phyloP scores from a whole-genome alignment of 2,329 filamentous ascomycete species.

The Trichoderma hamatum region DNA sequence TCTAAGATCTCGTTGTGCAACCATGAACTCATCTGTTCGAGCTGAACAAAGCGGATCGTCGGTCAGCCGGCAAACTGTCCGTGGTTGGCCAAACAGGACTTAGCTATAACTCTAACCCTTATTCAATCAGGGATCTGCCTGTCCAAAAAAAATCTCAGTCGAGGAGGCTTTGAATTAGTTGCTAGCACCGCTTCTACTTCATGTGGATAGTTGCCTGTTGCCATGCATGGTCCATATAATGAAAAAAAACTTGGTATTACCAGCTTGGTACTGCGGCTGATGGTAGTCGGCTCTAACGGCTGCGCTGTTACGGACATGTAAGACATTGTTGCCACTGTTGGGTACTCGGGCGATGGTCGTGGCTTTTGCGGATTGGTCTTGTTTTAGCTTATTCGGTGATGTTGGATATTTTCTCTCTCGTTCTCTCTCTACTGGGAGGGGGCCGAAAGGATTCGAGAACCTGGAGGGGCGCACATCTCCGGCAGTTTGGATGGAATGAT shows the following conservation, averaged over 20 bases:
- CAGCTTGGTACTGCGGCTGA: neutral
- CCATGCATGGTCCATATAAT: neutral
- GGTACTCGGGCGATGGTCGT: neutral
- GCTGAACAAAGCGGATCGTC: conserved; percentile 23
- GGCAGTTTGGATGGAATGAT: neutral
- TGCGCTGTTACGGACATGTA: conserved; percentile 6
- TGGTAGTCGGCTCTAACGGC: neutral
- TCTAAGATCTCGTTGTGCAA: neutral
- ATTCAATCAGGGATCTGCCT: conserved; percentile 6
- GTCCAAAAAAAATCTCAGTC: neutral
- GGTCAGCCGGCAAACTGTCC: conserved; percentile 3
- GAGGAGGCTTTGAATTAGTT: neutral
- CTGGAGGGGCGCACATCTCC: neutral
- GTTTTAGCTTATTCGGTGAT: conserved; percentile 4
- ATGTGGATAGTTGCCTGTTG: neutral
- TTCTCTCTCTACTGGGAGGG: neutral
- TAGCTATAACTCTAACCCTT: conserved; percentile 7
- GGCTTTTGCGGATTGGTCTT: neutral
- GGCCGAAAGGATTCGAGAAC: conserved; percentile 1
- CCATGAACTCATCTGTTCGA: neutral
- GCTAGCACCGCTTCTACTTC: neutral
- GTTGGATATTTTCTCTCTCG: neutral
- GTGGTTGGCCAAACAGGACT: neutral
- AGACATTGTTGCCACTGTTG: conserved; percentile 14
- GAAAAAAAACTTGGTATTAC: neutral